Evolutionary conservation across 352 stramenopile genomes (phyloP), one percentile per base, ranked within the genome.

Genomic region (Phytopythium sindhum): DNA sequence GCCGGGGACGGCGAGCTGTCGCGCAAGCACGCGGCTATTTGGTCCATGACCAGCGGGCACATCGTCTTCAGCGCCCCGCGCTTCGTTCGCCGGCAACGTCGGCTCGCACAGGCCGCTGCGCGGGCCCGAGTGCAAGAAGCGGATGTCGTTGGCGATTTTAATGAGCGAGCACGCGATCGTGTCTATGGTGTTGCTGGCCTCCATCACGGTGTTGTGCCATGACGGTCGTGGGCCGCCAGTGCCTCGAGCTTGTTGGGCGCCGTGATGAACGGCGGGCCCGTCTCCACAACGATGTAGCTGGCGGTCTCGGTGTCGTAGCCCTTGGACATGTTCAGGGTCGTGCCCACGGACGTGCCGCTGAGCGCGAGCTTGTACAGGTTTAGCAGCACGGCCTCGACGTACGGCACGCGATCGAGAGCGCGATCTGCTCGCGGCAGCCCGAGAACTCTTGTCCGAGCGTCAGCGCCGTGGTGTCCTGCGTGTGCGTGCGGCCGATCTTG

Each of bases 361-460:
- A 98, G 77, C 14, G 95, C 96, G 17, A 99, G 84, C 63, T 95
- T 86, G 75, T 96, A 97, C 51, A 99, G 69, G 48, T 88, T 86
- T 14, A 86, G 81, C 10, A 98, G 69, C 44, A 86, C 70, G 39
- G 57, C 60, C 72, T 98, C 75, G 37, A 98, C 84, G 21, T 95
- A n/a, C n/a, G n/a, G n/a, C n/a, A 84, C 10, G 84, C 54, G 65
- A 98, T 97, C 7, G 81, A 84, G 67, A 98, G 92, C 56, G 92
- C 81, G 41, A 98, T 88, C 73, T 99, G 95, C 63, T 88, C 78
- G 44, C 78, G 75, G 66, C 99, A 99, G 53, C 95, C 97, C 41
- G 83, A 90, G 79, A 99, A 99, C 73, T 99, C 97, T 80, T 99
- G 97, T n/a, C 55, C 96, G 23, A 99, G 81, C n/a, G 97, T 99